A percentile compares a stretch with the other conserved stretches of the same genome.
Conservation (phyloP, 2,329 filamentous ascomycete genomes). For the Fusarium tuaranense region DNA sequence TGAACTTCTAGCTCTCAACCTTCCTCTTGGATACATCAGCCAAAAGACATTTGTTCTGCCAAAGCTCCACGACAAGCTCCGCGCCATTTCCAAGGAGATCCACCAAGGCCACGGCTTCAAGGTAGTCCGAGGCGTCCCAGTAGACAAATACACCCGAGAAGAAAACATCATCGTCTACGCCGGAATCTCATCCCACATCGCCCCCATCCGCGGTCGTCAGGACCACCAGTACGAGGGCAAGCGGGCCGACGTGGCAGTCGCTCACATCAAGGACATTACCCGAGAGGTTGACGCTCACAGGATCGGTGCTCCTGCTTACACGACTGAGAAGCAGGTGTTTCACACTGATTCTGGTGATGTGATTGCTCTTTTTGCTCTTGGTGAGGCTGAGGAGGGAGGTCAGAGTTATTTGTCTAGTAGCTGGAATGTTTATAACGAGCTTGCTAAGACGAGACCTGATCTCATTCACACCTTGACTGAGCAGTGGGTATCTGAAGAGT, state of each 20-base stretch:
- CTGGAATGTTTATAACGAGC: conserved; percentile 72
- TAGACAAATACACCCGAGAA: conserved; percentile 62
- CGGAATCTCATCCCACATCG: conserved; percentile 69
- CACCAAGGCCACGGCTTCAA: conserved; percentile 70
- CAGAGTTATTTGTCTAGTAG: conserved; percentile 69
- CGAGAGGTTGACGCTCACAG: background rate
- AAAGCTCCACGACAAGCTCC: conserved; percentile 53
- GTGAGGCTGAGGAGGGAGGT: conserved; percentile 64
- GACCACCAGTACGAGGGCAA: conserved; percentile 59
- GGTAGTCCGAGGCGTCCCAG: conserved; percentile 67
- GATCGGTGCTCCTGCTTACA: conserved; percentile 4
- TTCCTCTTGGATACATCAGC: conserved; percentile 51
- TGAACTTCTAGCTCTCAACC: conserved; percentile 46
- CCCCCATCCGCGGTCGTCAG: conserved; percentile 62
- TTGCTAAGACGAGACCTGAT: conserved; percentile 69
- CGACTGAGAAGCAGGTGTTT: conserved; percentile 10
- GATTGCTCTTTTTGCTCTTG: conserved; percentile 67
- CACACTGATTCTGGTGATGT: conserved; percentile 60
- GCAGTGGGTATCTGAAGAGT: conserved; percentile 61
- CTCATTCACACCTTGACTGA: conserved; percentile 67
- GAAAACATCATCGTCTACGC: conserved; percentile 70
- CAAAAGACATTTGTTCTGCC: conserved; percentile 35
- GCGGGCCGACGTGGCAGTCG: conserved; percentile 53
- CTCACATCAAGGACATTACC: conserved; percentile 64
- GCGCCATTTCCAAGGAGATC: conserved; percentile 63